Evolutionary conservation across 2,329 filamentous ascomycete species (phyloP), one percentile per base, ranked within the genome.

Genomic region (Scortechinia acanthostroma): DNA sequence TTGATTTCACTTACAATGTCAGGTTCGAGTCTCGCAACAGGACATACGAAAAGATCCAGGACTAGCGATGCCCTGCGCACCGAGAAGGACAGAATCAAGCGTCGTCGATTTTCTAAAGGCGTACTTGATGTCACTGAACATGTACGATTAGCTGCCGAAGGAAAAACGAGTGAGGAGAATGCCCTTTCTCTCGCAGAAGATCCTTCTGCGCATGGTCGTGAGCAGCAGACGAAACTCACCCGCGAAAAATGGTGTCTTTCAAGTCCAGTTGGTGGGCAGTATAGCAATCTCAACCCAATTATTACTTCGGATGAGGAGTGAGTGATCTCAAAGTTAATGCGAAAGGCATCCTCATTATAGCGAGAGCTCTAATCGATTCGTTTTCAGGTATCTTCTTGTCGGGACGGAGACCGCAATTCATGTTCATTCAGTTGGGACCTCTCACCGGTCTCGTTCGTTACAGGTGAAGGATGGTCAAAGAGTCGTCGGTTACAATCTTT

Each of bases 401-500:
- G 35, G 10, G 6, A 6, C 20, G 6, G 35, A 40, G 17, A 40
- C 35, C 10, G 35, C 35, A 40, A 19, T 40, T 19, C 35, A 40
- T 13, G 17, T 40, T 19, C 6, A 13, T 17, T 10, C 35, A 13
- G 20, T 17, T 10, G 10, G 13, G 10, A 40, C 35, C 6, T 13
- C 10, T 10, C 35, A 19, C 20, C 6, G 14, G 14, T 6, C 20
- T 10, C 35, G 35, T 6, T 15, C 35, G 6, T 40, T 40, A 19
- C 35, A 40, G 20, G 6, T 17, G 6, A 10, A 40, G 20, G 10
- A 13, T 17, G 17, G 17, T 13, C 35, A 40, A 40, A 40, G 17
- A 6, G 17, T 40, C 6, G 20, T 40, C 20, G 35, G 35, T 10
- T 40, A 13, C 17, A 65, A 67, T n/a, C 51, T 78, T 19, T 77